Conservation (phyloP, 192 early-diverging fungal species). For the Dissophora ornata region DNA sequence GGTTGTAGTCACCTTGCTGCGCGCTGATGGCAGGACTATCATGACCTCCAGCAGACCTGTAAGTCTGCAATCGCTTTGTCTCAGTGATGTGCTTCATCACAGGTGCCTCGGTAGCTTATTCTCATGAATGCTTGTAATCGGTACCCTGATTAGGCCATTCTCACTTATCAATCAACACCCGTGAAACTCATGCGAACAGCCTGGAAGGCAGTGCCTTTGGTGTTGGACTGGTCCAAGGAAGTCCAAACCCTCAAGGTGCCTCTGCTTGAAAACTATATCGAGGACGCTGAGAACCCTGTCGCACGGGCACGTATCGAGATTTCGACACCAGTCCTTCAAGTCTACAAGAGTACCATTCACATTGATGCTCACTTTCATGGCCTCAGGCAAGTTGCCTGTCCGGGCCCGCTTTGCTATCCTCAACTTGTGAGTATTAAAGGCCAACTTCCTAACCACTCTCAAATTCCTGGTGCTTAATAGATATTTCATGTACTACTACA, state of each 20-base stretch:
- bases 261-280: slow-evolving; percentile 57
- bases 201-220: slow-evolving; percentile 56
- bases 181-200: slow-evolving; percentile 53
- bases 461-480: slow-evolving; percentile 10
- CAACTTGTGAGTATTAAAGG: not conserved
- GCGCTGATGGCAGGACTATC: slow-evolving; percentile 50
- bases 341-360: slow-evolving; percentile 61
- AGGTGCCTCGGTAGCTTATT: no score
- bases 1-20: slow-evolving; percentile 22
- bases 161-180: slow-evolving; percentile 55
- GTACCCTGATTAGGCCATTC: slow-evolving; percentile 60
- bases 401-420: no score
- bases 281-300: slow-evolving; percentile 55
- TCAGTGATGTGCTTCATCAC: no score
- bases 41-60: slow-evolving; percentile 60
- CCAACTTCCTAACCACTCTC: not conserved
- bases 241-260: slow-evolving; percentile 53
- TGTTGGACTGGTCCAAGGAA: slow-evolving; percentile 56
- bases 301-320: slow-evolving; percentile 57
- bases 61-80: slow-evolving; percentile 38
- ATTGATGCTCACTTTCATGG: slow-evolving; percentile 69
- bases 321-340: slow-evolving; percentile 57
- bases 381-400: slow-evolving; percentile 53
- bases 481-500: slow-evolving; percentile 67
- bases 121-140: no score